These are phyloP conservation scores for Sabuloglossum arenarium DNA, from an alignment of 495 filamentous ascomycete species.

Conservation along the genomic window DNA sequence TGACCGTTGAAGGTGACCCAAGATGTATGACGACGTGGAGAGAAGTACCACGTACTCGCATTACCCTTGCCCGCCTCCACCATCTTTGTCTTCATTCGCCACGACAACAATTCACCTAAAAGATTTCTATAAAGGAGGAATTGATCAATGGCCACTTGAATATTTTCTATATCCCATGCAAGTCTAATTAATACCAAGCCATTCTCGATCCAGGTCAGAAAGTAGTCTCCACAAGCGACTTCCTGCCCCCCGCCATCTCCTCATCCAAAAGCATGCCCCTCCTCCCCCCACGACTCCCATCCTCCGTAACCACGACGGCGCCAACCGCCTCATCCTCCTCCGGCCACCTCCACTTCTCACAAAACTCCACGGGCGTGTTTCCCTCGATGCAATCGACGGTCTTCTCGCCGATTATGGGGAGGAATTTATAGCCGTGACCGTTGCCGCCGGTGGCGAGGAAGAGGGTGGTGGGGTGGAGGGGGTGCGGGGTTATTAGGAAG, in stretches of 20 bases:
- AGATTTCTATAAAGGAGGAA: too few species aligned
- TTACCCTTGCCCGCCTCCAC: too few species aligned
- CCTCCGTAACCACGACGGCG: slow-evolving; percentile 32
- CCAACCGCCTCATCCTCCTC: slow-evolving; percentile 10
- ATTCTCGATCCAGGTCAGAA: too few species aligned
- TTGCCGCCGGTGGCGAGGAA: slow-evolving; percentile 73
- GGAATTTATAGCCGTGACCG: slow-evolving; percentile 78
- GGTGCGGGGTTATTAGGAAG: slow-evolving; percentile 65
- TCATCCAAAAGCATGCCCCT: neutral
- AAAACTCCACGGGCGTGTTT: slow-evolving; percentile 32
- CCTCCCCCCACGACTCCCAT: slow-evolving; percentile 15
- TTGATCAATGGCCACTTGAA: too few species aligned
- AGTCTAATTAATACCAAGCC: too few species aligned
- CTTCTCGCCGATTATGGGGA: slow-evolving; percentile 65
- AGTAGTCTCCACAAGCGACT: neutral
- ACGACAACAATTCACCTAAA: too few species aligned
- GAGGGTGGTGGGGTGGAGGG: slow-evolving; percentile 35
- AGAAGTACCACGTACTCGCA: too few species aligned
- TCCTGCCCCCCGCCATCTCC: neutral
- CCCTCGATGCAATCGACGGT: slow-evolving; percentile 47
- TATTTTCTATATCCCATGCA: too few species aligned
- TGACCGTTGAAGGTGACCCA: too few species aligned
- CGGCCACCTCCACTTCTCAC: slow-evolving; percentile 50
- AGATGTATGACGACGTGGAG: too few species aligned
- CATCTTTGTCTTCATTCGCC: too few species aligned